Evolutionary conservation across 2,329 filamentous ascomycete genomes (phyloP).

Genomic region (Thelonectria olida): DNA sequence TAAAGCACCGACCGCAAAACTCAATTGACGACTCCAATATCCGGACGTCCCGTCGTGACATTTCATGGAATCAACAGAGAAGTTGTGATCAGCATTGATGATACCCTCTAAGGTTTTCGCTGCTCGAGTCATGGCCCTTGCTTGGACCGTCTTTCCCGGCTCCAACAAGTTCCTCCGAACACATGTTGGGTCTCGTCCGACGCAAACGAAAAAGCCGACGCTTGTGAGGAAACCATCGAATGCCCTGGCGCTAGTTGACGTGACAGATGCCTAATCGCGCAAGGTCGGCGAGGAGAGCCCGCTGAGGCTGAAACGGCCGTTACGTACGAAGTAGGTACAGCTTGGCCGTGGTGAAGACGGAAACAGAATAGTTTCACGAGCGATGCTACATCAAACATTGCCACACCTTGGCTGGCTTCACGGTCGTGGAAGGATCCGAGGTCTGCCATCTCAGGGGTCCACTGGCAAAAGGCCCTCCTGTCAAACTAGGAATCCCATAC

Average conservation of each 20-base stretch:
- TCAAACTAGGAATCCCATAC: too few relatives aligned
- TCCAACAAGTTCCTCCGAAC: not conserved
- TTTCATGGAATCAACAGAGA: not conserved
- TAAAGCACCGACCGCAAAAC: too few relatives aligned
- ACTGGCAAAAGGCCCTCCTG: too few relatives aligned
- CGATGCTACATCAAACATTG: not conserved
- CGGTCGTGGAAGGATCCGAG: too few relatives aligned
- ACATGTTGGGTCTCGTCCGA: not conserved
- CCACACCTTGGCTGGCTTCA: not conserved
- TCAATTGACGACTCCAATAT: not conserved
- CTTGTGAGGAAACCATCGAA: not conserved
- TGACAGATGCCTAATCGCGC: constrained; percentile 9
- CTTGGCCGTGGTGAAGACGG: not conserved
- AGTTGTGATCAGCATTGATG: not conserved
- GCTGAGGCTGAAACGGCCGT: constrained; percentile 17
- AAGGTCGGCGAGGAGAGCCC: not conserved
- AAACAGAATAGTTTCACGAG: not conserved
- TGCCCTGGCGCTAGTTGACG: not conserved
- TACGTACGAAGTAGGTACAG: not conserved
- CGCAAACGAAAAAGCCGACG: not conserved
- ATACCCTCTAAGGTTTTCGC: not conserved
- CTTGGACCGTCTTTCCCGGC: not conserved
- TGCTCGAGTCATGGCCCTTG: constrained; percentile 3
- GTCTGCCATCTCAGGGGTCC: too few relatives aligned
- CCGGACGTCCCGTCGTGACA: not conserved